These are phyloP conservation scores for Arctium minus DNA, from an alignment of 129 eudicot species.

Conservation along the genomic window DNA sequence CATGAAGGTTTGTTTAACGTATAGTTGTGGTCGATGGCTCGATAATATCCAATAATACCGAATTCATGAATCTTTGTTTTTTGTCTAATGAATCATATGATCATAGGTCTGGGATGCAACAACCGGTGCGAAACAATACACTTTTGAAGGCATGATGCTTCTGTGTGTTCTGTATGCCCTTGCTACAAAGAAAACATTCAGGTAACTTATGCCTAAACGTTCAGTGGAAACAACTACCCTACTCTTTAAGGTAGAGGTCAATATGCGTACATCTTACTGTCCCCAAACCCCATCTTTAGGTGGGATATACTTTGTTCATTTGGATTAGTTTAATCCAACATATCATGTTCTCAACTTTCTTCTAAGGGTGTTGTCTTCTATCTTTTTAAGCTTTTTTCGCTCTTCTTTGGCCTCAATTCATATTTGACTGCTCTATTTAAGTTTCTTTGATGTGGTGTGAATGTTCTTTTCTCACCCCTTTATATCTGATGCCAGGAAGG, in stretches of 20 bases:
- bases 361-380: no score
- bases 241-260: no score
- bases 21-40: neutral
- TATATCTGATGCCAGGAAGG: constrained; percentile 62
- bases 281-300: no score
- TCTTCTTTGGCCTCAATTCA: constrained; percentile 28
- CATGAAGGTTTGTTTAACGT: constrained; percentile 39
- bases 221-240: neutral
- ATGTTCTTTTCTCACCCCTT: neutral
- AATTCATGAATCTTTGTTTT: neutral
- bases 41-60: neutral
- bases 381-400: neutral
- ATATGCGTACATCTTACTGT: no score
- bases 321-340: neutral
- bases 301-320: neutral
- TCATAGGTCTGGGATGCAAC: constrained; percentile 60
- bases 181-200: constrained; percentile 46
- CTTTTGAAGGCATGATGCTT: constrained; percentile 75
- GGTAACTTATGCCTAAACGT: constrained; percentile 21
- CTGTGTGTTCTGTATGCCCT: constrained; percentile 60
- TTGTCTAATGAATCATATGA: constrained; percentile 4
- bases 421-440: constrained; percentile 17
- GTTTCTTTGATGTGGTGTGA: neutral
- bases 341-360: neutral
- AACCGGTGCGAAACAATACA: constrained; percentile 53